These are phyloP conservation scores for Prillingera fragicola DNA, from an alignment of 1,284 basidiomycete species.

Conservation along the genomic window DNA sequence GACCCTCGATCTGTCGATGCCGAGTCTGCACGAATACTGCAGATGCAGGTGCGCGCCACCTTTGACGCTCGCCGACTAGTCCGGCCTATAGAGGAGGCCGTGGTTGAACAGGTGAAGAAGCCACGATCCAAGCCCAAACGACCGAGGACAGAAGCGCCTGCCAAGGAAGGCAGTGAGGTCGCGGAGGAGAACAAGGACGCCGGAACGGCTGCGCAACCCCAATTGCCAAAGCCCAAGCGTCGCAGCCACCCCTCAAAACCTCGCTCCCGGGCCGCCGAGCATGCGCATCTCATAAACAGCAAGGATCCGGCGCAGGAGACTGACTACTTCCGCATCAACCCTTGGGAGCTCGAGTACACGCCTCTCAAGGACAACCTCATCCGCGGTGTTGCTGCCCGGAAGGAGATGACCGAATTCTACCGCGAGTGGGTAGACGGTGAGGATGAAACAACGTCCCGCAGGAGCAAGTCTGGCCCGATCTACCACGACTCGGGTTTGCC, in stretches of 20 bases:
- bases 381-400: conserved; percentile 26
- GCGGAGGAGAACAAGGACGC: neutral
- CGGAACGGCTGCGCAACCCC: neutral
- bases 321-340: conserved; percentile 35
- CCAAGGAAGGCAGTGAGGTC: too few species aligned
- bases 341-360: conserved; percentile 46
- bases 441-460: conserved; percentile 18
- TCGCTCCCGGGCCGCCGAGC: conserved; percentile 5
- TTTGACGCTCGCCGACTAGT: conserved; percentile 2
- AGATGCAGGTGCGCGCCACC: conserved; percentile 14
- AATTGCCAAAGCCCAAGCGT: conserved; percentile 13
- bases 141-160: conserved; percentile 11
- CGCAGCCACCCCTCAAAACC: conserved; percentile 9
- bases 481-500: conserved; percentile 38
- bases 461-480: conserved; percentile 14
- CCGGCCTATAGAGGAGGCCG: too few species aligned
- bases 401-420: conserved; percentile 32
- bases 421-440: conserved; percentile 41
- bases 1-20: conserved; percentile 35
- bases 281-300: neutral
- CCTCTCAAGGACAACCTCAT: conserved; percentile 42
- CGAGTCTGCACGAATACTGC: conserved; percentile 23
- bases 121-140: conserved; percentile 17
- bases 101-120: conserved; percentile 12
- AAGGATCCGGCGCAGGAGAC: conserved; percentile 24